Evolutionary conservation across 352 stramenopile species (phyloP).

Genomic region (Phytophthora macrochlamydospora): DNA sequence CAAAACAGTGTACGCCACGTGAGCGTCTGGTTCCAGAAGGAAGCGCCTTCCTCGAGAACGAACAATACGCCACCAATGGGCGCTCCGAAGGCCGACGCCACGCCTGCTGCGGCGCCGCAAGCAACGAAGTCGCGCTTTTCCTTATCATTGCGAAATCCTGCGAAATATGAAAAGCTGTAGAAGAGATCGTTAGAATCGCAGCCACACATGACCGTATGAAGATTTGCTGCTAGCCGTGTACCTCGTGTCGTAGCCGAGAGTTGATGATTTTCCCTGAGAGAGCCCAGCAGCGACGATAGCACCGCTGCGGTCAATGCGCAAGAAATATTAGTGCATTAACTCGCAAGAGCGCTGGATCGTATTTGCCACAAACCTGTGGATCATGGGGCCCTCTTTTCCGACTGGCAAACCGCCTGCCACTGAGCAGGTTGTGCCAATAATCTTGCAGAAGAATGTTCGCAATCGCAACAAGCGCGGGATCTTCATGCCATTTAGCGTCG

Average conservation of each 20-base stretch:
- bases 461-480: slow-evolving; percentile 80
- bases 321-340: not conserved
- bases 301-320: slow-evolving; percentile 37
- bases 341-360: slow-evolving; percentile 12
- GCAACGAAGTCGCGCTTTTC: slow-evolving; percentile 91
- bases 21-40: slow-evolving; percentile 87
- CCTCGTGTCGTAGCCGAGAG: slow-evolving; percentile 75
- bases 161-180: slow-evolving; percentile 83
- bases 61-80: slow-evolving; percentile 91
- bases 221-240: slow-evolving; percentile 8
- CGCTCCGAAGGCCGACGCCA: slow-evolving; percentile 90
- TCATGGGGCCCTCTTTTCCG: slow-evolving; percentile 93
- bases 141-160: slow-evolving; percentile 87
- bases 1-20: slow-evolving; percentile 88
- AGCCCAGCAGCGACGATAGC: slow-evolving; percentile 77
- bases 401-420: slow-evolving; percentile 87
- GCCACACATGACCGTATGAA: not conserved
- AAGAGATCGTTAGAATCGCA: not conserved
- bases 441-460: slow-evolving; percentile 87
- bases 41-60: slow-evolving; percentile 84
- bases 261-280: slow-evolving; percentile 80
- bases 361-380: slow-evolving; percentile 73
- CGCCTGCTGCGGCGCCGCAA: slow-evolving; percentile 86
- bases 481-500: slow-evolving; percentile 92
- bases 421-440: slow-evolving; percentile 87